Evolutionary conservation across 306 rosid species (phyloP), one percentile per base, ranked within the genome.

Genomic region (Mimosa pudica): DNA sequence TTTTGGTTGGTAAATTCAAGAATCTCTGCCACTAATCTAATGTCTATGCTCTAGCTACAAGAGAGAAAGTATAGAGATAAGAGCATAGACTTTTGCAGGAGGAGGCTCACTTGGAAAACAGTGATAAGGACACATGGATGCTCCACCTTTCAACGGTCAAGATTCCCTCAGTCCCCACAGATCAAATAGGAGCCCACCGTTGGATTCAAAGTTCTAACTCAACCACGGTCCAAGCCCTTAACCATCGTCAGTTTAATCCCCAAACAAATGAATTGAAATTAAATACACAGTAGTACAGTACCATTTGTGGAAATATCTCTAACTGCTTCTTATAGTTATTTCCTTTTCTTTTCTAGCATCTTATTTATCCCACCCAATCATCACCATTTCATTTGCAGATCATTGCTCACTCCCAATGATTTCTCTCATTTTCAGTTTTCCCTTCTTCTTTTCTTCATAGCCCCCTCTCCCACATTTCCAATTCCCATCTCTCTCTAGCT

Each of bases 111-210:
- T 85, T 84, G 74, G 85, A 86, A 82, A 88, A 79, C 82, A 85
- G 92, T 88, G 96, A 94, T 78, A 87, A 83, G 67, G 98, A 94
- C 98, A 86, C 90, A 88, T 92, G 97, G 94, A 86, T 92, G 92
- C 77, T 88, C 87, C 44, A 88, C 62, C 87, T 33, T 63, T 87
- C 87, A 60, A 92, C 93, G 95, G 89, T 73, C 82, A 45, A 74
- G 89, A 86, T 84, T 89, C 84, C 67, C 83, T 83, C 80, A 12
- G 7, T 49, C 85, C 79, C 77, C 70, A 74, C 84, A 65, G 24
- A 42, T 58, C 33, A 70, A 70, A 51, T 85, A 82, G 74, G 87
- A 84, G 35, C 77, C 81, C 36, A 70, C 48, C 90, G 86, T 86
- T 24, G 7, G 85, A 87, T 86, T 52, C 51, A 0, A 4, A 16